phyloP scores from a whole-genome alignment of 2,329 filamentous ascomycete genomes.

The Apiospora kogelbergensis region DNA sequence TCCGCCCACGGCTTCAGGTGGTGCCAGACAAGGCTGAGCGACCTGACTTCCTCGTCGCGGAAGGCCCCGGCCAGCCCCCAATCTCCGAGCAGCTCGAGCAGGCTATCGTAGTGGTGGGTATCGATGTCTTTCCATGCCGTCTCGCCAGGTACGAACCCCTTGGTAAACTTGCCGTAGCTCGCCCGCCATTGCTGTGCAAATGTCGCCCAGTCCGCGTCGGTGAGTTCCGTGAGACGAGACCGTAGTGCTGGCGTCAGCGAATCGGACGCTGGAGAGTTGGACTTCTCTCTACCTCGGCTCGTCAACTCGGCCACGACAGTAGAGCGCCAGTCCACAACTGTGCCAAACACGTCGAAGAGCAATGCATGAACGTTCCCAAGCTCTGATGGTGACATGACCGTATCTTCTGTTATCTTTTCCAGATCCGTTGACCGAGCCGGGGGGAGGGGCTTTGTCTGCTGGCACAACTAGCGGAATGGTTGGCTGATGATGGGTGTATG shows the following conservation, averaged over 20 bases:
- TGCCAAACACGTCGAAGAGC: slow-evolving; percentile 78
- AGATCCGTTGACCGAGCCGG: not conserved
- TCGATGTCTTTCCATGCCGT: slow-evolving; percentile 69
- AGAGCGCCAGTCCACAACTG: slow-evolving; percentile 75
- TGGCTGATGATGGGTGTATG: not conserved
- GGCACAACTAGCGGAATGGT: not conserved
- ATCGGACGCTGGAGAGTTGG: slow-evolving; percentile 45
- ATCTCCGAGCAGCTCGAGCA: slow-evolving; percentile 56
- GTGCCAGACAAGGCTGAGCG: slow-evolving; percentile 72
- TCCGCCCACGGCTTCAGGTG: slow-evolving; percentile 70
- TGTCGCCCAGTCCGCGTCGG: slow-evolving; percentile 56
- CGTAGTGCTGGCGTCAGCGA: slow-evolving; percentile 47
- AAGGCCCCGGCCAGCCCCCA: slow-evolving; percentile 61
- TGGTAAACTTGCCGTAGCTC: slow-evolving; percentile 63
- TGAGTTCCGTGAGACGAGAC: slow-evolving; percentile 49
- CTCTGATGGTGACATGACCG: not conserved
- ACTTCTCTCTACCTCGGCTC: slow-evolving; percentile 47
- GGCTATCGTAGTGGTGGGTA: slow-evolving; percentile 65
- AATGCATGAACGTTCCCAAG: slow-evolving; percentile 52
- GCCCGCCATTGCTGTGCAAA: slow-evolving; percentile 73
- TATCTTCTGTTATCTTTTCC: slow-evolving; percentile 16
- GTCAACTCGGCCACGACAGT: slow-evolving; percentile 62
- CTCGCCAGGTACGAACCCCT: slow-evolving; percentile 45
- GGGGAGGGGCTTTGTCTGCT: not conserved
- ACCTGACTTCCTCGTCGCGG: slow-evolving; percentile 59